phyloP scores from a whole-genome alignment of 169 alveolate species.

The Plasmodium knowlesi region DNA sequence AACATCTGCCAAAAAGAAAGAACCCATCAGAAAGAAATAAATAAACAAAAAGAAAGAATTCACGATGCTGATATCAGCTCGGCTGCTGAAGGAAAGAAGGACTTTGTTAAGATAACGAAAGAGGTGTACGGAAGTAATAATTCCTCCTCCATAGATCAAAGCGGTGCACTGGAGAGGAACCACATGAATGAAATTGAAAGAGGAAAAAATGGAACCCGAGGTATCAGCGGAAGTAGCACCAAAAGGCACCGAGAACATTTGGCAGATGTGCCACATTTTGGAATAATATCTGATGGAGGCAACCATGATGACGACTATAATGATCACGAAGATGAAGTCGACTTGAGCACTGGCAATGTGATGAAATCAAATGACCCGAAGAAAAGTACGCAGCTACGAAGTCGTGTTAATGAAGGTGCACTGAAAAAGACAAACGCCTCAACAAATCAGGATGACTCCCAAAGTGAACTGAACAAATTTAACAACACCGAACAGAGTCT shows the following conservation, averaged over 20 bases:
- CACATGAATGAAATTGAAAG: not conserved
- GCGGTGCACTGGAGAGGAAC: not conserved
- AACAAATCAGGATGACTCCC: not conserved
- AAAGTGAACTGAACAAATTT: not conserved
- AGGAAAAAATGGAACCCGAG: not conserved
- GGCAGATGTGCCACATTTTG: not conserved
- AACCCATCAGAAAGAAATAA: not conserved
- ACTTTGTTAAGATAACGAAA: conserved; percentile 24
- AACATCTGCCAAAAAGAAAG: too few species aligned
- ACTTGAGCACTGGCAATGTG: not conserved
- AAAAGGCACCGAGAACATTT: not conserved
- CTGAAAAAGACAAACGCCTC: not conserved
- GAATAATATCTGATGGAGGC: not conserved
- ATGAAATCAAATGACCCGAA: not conserved
- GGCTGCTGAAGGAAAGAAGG: not conserved
- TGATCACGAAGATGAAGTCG: not conserved
- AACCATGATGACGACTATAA: not conserved
- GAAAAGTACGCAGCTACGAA: not conserved
- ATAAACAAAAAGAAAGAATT: not conserved
- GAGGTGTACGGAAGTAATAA: conserved; percentile 7
- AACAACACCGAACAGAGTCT: not conserved
- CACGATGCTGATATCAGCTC: not conserved
- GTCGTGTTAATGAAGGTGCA: not conserved
- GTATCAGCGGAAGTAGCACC: not conserved
- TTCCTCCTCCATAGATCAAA: not conserved